Conservation (phyloP, 208 protist species). For the Porcisia deanei region DNA sequence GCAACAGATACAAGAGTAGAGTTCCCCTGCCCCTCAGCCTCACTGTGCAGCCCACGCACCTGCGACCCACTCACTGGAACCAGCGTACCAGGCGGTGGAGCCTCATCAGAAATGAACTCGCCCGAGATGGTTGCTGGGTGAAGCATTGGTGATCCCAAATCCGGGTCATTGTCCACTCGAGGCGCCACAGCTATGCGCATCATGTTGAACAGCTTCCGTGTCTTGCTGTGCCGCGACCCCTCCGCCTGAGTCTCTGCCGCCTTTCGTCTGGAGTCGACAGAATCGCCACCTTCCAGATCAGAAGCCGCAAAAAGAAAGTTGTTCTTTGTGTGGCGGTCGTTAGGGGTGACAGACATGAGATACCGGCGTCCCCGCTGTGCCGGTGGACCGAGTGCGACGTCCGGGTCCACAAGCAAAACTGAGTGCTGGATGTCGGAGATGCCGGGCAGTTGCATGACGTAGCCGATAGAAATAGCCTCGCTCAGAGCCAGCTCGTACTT, state of each 20-base stretch:
- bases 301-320: conserved; percentile 85
- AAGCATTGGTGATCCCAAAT: neutral
- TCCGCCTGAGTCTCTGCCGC: conserved; percentile 20
- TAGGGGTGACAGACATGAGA: conserved; percentile 76
- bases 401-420: conserved; percentile 79
- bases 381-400: conserved; percentile 74
- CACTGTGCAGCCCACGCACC: conserved; percentile 11
- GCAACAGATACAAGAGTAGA: neutral
- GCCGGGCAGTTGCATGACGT: conserved; percentile 78
- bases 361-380: conserved; percentile 62
- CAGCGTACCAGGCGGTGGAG: conserved; percentile 19
- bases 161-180: conserved; percentile 17
- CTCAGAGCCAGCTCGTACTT: conserved; percentile 63
- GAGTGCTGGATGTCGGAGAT: conserved; percentile 71
- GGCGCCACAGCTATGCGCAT: conserved; percentile 38
- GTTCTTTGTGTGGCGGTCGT: conserved; percentile 68
- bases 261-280: conserved; percentile 37
- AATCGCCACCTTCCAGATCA: conserved; percentile 45
- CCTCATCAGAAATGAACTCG: conserved; percentile 5
- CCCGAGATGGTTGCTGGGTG: conserved; percentile 3
- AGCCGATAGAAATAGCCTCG: conserved; percentile 77
- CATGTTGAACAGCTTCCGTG: conserved; percentile 63
- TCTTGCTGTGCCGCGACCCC: conserved; percentile 39
- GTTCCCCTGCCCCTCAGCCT: neutral
- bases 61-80: conserved; percentile 22